Conservation (phyloP, 2,329 filamentous ascomycete genomes). For the Pseudogymnoascus sp. region DNA sequence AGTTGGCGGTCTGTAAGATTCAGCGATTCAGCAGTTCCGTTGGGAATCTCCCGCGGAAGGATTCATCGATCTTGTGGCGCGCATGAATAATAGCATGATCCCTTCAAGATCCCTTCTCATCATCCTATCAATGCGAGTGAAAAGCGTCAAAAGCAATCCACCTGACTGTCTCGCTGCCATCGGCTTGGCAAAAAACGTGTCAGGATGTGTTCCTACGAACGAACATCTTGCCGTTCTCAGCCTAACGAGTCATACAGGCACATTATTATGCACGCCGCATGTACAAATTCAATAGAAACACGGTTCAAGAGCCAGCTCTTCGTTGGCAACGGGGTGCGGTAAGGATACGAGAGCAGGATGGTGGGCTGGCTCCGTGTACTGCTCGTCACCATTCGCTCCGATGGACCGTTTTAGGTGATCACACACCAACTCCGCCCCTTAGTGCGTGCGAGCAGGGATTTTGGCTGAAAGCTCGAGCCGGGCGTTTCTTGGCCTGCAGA, state of each 20-base stretch:
- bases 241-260: not conserved
- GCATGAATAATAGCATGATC: not conserved
- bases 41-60: not conserved
- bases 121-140: not conserved
- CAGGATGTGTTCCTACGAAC: not conserved
- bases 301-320: not conserved
- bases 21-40: not conserved
- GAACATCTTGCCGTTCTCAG: not conserved
- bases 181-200: not conserved
- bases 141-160: not conserved
- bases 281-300: not conserved
- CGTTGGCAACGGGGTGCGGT: not conserved
- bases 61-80: not conserved
- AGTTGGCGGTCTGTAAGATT: not conserved
- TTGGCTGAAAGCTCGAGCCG: not conserved
- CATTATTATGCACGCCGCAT: not conserved
- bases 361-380: not conserved
- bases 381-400: not conserved
- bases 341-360: not conserved
- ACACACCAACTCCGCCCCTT: not conserved
- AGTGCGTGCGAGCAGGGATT: not conserved
- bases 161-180: not conserved
- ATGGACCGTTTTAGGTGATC: not conserved
- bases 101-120: not conserved
- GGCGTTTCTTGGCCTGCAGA: not conserved